Evolutionary conservation across 768 basidiomycete genomes (phyloP).

Genomic region (Daedaleopsis nitida): DNA sequence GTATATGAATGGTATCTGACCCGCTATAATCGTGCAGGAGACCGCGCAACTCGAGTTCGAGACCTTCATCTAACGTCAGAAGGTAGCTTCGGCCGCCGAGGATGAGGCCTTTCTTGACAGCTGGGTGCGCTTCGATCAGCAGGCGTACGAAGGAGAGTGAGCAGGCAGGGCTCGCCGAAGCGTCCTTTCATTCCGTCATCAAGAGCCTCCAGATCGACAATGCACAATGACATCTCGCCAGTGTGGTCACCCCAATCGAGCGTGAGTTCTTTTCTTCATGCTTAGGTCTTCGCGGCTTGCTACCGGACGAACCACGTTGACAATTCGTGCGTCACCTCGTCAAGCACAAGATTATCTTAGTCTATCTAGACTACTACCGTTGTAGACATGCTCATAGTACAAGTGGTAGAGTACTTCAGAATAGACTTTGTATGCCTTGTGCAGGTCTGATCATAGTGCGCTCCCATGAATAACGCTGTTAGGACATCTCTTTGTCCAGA

Average conservation of each 20-base stretch:
- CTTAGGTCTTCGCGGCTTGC: not conserved
- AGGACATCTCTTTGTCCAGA: too few relatives aligned
- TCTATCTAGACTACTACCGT: constrained; percentile 69
- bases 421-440: not conserved
- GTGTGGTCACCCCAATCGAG: constrained; percentile 88
- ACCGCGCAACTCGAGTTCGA: constrained; percentile 86
- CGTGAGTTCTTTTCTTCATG: constrained; percentile 57
- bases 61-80: constrained; percentile 89
- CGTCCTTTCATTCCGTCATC: constrained; percentile 88
- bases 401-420: not conserved
- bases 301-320: not conserved
- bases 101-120: constrained; percentile 94
- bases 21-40: constrained; percentile 53
- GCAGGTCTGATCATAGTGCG: too few relatives aligned
- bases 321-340: constrained; percentile 58
- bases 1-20: not conserved
- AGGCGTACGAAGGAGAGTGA: constrained; percentile 95
- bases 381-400: not conserved
- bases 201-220: constrained; percentile 82
- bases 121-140: constrained; percentile 98
- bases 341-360: constrained; percentile 90
- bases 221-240: constrained; percentile 81
- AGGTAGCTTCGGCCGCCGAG: constrained; percentile 82
- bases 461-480: too few relatives aligned
- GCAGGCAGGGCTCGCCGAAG: constrained; percentile 87